These are phyloP conservation scores for Linnemannia elongata DNA, from an alignment of 192 early-diverging fungal species.

Conservation along the genomic window DNA sequence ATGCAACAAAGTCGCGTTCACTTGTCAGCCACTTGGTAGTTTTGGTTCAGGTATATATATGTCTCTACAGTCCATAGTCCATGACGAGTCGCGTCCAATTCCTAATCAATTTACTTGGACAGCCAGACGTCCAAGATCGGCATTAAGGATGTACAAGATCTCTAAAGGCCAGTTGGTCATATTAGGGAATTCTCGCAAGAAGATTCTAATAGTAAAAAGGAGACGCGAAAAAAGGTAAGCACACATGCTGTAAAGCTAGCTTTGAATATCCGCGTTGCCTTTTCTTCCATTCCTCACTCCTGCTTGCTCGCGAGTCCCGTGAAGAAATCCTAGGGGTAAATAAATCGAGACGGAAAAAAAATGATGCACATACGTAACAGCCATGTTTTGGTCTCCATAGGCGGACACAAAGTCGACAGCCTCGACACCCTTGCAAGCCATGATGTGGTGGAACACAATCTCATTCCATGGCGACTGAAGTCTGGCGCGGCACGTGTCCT, in stretches of 20 bases:
- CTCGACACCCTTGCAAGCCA: conserved; percentile 37
- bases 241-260: not conserved
- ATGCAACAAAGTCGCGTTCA: not conserved
- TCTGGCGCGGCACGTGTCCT: conserved; percentile 21
- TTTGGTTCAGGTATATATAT: not conserved
- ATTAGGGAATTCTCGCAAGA: conserved; percentile 62
- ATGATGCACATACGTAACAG: conserved; percentile 58
- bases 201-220: conserved; percentile 50
- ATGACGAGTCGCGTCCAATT: not conserved
- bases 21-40: not conserved
- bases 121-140: conserved; percentile 67
- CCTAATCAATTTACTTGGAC: conserved; percentile 52
- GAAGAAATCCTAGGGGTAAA: not conserved
- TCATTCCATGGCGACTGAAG: conserved; percentile 64
- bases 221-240: not conserved
- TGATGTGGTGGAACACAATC: conserved; percentile 56
- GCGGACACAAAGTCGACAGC: conserved; percentile 55
- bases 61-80: too few species aligned
- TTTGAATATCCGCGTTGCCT: not conserved
- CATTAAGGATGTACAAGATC: conserved; percentile 70
- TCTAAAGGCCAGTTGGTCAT: conserved; percentile 73
- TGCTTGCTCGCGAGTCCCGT: too few species aligned
- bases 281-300: not conserved
- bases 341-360: not conserved
- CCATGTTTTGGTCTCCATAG: conserved; percentile 59